Base-by-base conservation (phyloP, 768 basidiomycete genomes). In the Tulasnella sp. region DNA sequence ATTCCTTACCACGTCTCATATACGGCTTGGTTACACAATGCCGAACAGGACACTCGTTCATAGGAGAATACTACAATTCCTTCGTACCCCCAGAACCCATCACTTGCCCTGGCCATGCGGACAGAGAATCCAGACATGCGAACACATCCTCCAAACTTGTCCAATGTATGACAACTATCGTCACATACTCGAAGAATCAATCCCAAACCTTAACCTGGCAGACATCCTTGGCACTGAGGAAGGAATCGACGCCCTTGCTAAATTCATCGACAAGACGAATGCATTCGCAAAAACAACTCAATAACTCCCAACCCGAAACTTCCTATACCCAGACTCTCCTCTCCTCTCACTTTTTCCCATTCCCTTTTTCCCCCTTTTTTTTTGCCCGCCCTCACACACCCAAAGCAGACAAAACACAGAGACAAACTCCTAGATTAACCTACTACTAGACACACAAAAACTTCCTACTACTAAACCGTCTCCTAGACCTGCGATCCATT, bases 271-370 rank as follows among this genome's bases (percentile, higher is more conserved):
- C 27, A 51, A 22, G 7, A 31, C 45, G 31, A 55, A 50, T 29
- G 53, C 58, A n/a, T 58, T 57, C 37, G 52, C 46, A 15, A 58
- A 58, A n/a, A n/a, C n/a, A n/a, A n/a, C n/a, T n/a, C n/a, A n/a
- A n/a, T n/a, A n/a, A n/a, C n/a, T n/a, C n/a, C n/a, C n/a, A n/a
- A n/a, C n/a, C n/a, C n/a, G n/a, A n/a, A n/a, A n/a, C n/a, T n/a
- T n/a, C n/a, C n/a, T n/a, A n/a, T n/a, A n/a, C n/a, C n/a, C n/a
- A n/a, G n/a, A n/a, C n/a, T n/a, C n/a, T n/a, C n/a, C n/a, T n/a
- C n/a, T n/a, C n/a, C n/a, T n/a, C n/a, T n/a, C n/a, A n/a, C n/a
- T n/a, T n/a, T n/a, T n/a, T n/a, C n/a, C n/a, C n/a, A n/a, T n/a
- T n/a, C n/a, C n/a, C n/a, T n/a, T n/a, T n/a, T n/a, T n/a, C n/a